Evolutionary conservation across 768 basidiomycete species (phyloP).

Genomic region (Lentinus brumalis): DNA sequence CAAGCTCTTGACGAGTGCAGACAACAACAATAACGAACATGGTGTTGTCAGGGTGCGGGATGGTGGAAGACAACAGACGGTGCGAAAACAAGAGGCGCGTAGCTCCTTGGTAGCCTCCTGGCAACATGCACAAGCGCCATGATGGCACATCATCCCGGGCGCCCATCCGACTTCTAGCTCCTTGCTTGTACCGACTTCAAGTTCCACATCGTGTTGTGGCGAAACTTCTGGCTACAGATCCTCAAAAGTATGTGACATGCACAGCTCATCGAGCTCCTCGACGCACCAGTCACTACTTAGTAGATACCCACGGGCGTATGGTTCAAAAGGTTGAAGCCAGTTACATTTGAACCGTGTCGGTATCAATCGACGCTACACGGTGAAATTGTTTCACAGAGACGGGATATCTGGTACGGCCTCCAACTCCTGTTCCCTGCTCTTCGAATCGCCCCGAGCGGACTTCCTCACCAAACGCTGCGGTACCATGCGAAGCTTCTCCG

Average conservation of each 20-base stretch:
- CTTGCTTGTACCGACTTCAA: no score
- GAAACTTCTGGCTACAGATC: no score
- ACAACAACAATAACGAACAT: constrained; percentile 7
- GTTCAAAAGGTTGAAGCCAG: no score
- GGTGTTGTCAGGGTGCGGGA: not conserved
- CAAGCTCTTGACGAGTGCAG: not conserved
- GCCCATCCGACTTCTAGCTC: no score
- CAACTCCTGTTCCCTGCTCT: not conserved
- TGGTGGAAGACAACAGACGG: constrained; percentile 2
- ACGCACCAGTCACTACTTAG: no score
- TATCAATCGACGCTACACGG: no score
- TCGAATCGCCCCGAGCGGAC: not conserved
- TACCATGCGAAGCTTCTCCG: constrained; percentile 41
- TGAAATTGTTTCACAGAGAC: not conserved
- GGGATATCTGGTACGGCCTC: constrained; percentile 10
- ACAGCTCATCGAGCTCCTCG: no score
- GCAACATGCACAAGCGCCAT: not conserved
- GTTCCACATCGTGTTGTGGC: no score
- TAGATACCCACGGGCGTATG: no score
- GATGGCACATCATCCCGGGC: no score
- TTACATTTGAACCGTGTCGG: no score
- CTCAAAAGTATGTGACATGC: no score
- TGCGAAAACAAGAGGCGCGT: not conserved
- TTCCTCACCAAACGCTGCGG: constrained; percentile 32
- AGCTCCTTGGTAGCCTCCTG: not conserved